phyloP scores from a whole-genome alignment of 208 protist species.

The Acanthamoeba healyi region DNA sequence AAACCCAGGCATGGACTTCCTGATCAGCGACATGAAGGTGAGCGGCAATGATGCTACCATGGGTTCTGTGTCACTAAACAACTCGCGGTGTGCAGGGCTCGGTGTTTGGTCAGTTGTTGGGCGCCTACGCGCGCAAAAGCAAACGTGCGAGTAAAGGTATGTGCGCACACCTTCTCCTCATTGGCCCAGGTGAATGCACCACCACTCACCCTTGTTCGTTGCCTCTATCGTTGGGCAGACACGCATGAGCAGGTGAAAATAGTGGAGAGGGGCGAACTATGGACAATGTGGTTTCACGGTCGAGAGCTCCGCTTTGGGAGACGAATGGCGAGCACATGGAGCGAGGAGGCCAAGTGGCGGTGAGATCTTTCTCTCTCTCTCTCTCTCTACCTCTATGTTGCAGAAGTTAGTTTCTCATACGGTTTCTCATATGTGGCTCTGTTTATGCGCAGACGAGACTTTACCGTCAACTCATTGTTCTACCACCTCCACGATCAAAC shows the following conservation, averaged over 20 bases:
- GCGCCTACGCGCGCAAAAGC: not conserved
- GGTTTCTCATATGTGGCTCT: no score
- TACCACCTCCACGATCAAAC: slow-evolving; percentile 97
- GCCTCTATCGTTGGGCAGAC: not conserved
- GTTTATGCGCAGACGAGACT: slow-evolving; percentile 93
- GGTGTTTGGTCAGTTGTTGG: not conserved
- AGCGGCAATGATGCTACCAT: not conserved
- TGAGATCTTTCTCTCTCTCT: no score
- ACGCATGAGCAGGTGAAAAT: not conserved
- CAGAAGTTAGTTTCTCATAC: no score
- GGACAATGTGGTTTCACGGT: not conserved
- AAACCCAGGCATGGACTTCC: slow-evolving; percentile 21
- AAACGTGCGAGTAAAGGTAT: not conserved
- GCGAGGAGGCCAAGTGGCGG: not conserved
- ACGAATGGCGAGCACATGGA: not conserved
- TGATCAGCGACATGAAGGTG: slow-evolving; percentile 33
- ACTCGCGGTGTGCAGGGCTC: not conserved
- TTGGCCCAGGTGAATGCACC: not conserved
- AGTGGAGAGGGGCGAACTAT: not conserved
- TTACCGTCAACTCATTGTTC: slow-evolving; percentile 99
- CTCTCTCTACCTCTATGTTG: no score
- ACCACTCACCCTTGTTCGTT: not conserved
- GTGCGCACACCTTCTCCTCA: not conserved
- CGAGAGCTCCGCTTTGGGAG: slow-evolving; percentile 19
- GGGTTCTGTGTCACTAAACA: no score